phyloP scores from a whole-genome alignment of 164 flowering plant genomes.

The Kingdonia uniflora region DNA sequence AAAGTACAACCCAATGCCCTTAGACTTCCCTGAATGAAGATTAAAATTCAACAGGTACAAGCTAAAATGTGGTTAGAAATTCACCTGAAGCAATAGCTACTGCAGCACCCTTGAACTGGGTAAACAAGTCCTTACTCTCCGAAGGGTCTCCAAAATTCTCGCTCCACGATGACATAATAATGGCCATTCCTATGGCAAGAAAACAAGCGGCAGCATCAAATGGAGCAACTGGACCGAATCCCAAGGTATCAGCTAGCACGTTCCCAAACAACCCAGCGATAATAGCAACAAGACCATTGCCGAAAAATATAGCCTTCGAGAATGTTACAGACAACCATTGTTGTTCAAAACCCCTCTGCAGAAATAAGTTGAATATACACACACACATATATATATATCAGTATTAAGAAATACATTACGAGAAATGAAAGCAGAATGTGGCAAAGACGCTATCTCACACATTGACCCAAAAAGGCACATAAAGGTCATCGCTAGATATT shows the following conservation, averaged over 20 bases:
- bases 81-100: conserved; percentile 91
- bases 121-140: conserved; percentile 80
- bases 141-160: conserved; percentile 94
- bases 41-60: neutral
- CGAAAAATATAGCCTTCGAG: conserved; percentile 91
- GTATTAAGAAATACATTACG: neutral
- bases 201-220: conserved; percentile 95
- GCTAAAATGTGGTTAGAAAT: conserved; percentile 6
- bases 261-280: conserved; percentile 81
- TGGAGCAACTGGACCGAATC: conserved; percentile 91
- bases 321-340: conserved; percentile 94
- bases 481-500: neutral
- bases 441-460: neutral
- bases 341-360: conserved; percentile 84
- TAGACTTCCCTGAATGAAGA: neutral
- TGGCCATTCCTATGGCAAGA: conserved; percentile 87
- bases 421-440: neutral
- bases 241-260: conserved; percentile 55
- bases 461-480: neutral
- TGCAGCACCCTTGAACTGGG: conserved; percentile 91
- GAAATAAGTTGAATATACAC: conserved; percentile 2
- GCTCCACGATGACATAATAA: conserved; percentile 78
- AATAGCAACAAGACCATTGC: conserved; percentile 94
- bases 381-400: too few species aligned
- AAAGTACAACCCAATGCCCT: too few species aligned